Evolutionary conservation across 768 basidiomycete species (phyloP), one percentile per base, ranked within the genome.

Genomic region (Collybia nuda): DNA sequence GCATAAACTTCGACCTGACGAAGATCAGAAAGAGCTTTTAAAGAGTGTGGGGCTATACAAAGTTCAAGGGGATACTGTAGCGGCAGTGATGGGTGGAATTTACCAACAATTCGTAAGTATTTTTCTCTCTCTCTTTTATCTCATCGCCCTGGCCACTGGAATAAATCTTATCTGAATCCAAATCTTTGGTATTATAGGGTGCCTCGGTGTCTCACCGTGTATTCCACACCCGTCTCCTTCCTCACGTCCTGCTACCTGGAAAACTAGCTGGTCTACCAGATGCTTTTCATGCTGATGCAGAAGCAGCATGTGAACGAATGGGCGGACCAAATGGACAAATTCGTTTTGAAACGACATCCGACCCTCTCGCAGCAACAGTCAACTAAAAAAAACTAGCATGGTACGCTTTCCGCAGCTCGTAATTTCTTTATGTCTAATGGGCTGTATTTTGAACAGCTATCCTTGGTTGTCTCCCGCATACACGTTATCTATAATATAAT

Each of bases 31-130:
- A 36, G 68, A 67, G 48, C 57, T 79, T n/a, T 62, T 79, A 41
- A 69, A 67, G 53, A 74, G 78, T 36, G 79, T 86, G 1, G 90
- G 90, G 2, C 62, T 91, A 47, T 85, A 85, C 58, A 92, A 91
- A 58, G 83, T 91, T 17, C 80, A 85, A 59, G 90, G 90, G 1
- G 84, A 88, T 50, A 77, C 84, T 0, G 87, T 91, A 4, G 82
- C 86, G 56, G 90, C 87, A 2, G 73, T 90, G 14, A 66, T 91
- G 24, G 90, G 90, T 19, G 88, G 84, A 5, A 77, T 91, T 11
- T 90, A 83, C 59, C 82, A 86, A 59, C 88, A 93, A 71, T 89
- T 85, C 65, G 90, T 93, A 60, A 51, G 89, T 75, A 46, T 28
- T 46, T 56, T n/a, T n/a, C 38, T 26, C 35, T 43, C 36, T 32